Percentiles rank a stretch among this genome's conserved stretches.
Conservation (phyloP, 768 basidiomycete species). For the Lentinula aciculospora region DNA sequence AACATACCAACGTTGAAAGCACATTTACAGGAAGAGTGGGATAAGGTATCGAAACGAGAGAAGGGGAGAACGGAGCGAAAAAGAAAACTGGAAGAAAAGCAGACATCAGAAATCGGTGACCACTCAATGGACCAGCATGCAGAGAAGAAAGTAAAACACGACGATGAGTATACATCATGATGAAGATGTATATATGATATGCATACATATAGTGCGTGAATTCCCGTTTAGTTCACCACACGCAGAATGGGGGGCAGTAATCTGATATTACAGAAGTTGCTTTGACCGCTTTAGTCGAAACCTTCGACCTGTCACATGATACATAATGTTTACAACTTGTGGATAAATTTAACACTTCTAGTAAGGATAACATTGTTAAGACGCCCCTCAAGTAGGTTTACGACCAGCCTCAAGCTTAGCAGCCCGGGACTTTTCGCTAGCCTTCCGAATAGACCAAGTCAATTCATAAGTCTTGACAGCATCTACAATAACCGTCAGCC, state of each 20-base stretch:
- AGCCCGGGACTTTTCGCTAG: conserved; percentile 62
- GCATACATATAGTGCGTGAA: not conserved
- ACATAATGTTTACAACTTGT: not conserved
- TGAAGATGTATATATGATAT: no score
- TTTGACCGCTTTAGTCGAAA: not conserved
- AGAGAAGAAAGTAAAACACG: conserved; percentile 7
- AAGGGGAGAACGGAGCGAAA: conserved; percentile 35
- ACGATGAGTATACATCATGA: no score
- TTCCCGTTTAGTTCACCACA: not conserved
- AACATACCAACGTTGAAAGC: conserved; percentile 72
- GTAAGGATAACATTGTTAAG: not conserved
- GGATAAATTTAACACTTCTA: not conserved
- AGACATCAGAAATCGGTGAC: not conserved
- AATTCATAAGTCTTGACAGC: conserved; percentile 86
- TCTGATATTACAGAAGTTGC: not conserved
- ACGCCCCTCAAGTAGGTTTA: conserved; percentile 15
- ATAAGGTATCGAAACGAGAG: conserved; percentile 36
- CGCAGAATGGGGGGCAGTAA: no score
- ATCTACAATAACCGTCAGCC: conserved; percentile 37
- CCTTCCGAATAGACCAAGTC: conserved; percentile 88
- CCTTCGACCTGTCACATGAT: no score
- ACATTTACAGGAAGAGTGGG: conserved; percentile 76
- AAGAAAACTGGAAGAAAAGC: conserved; percentile 31
- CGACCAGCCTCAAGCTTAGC: conserved; percentile 33
- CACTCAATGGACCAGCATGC: not conserved